Percentiles rank a stretch among this genome's conserved stretches.
These are phyloP conservation scores for Aspergillus sclerotiicarbonarius DNA, from an alignment of 495 filamentous ascomycete genomes.

Conservation along the genomic window DNA sequence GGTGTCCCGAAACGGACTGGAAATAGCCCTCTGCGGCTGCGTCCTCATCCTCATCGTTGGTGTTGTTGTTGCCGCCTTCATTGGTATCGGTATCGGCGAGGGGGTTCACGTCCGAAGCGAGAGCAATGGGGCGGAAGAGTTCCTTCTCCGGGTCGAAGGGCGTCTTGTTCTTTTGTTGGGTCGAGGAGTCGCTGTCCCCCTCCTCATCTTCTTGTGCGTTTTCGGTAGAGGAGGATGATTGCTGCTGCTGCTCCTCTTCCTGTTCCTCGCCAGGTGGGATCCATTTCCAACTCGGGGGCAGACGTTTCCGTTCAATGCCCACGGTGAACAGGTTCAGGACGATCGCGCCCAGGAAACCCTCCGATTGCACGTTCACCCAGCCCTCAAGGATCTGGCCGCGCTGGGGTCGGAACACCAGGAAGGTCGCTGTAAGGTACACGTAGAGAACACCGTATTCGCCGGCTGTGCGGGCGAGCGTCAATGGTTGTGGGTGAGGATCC, in stretches of 20 bases:
- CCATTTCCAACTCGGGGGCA: conserved; percentile 70
- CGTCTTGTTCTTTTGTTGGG: conserved; percentile 5
- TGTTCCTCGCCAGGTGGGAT: conserved; percentile 40
- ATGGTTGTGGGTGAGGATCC: conserved; percentile 32
- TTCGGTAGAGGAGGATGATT: conserved; percentile 5
- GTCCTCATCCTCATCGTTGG: conserved; percentile 32
- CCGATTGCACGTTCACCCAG: conserved; percentile 69
- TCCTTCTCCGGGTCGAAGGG: conserved; percentile 43
- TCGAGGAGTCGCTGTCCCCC: conserved; percentile 21
- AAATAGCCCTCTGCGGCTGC: conserved; percentile 52
- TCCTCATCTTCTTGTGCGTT: not conserved
- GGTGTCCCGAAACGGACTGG: conserved; percentile 59
- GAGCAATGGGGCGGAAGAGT: conserved; percentile 37
- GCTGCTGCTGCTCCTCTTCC: conserved; percentile 26
- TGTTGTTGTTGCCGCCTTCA: conserved; percentile 23
- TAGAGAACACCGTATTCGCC: conserved; percentile 68
- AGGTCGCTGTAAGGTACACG: conserved; percentile 71
- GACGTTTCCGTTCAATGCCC: conserved; percentile 60
- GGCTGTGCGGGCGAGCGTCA: conserved; percentile 53
- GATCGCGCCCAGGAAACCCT: conserved; percentile 67
- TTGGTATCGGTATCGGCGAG: conserved; percentile 17
- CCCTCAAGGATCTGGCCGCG: conserved; percentile 60
- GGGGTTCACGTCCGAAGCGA: conserved; percentile 34
- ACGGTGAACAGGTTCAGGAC: conserved; percentile 76
- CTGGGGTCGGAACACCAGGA: conserved; percentile 65